Percentiles rank a stretch among this genome's conserved stretches.
Evolutionary conservation across 164 flowering plant genomes (phyloP).

Genomic region (Vitis riparia): DNA sequence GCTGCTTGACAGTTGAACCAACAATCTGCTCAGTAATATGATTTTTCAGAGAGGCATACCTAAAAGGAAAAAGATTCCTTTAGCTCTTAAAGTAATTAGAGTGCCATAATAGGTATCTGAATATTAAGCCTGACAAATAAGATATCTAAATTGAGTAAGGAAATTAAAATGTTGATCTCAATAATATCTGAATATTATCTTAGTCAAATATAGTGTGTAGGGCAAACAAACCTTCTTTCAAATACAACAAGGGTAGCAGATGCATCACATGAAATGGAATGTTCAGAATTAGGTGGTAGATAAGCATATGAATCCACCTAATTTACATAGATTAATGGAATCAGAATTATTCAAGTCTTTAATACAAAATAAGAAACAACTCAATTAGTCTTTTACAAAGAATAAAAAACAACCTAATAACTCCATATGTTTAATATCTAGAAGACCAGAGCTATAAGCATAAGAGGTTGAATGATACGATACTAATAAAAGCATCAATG

Average conservation of each 20-base stretch:
- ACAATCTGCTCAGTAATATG: conserved; percentile 60
- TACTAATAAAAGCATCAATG: not conserved
- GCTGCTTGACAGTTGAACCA: conserved; percentile 79
- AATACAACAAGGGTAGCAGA: conserved; percentile 74
- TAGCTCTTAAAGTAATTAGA: not conserved
- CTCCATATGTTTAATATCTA: too few species aligned
- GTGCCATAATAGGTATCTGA: not conserved
- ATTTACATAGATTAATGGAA: too few species aligned
- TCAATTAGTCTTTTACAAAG: not conserved
- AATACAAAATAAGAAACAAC: too few species aligned
- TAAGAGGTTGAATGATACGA: too few species aligned
- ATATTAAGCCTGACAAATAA: not conserved
- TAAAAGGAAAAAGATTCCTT: conserved; percentile 16
- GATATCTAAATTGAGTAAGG: not conserved
- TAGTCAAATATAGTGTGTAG: not conserved
- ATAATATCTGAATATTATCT: not conserved
- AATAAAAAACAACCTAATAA: not conserved
- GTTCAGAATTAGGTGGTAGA: conserved; percentile 74
- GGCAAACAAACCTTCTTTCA: conserved; percentile 69
- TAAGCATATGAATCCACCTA: conserved; percentile 96
- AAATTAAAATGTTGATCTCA: not conserved
- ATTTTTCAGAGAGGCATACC: conserved; percentile 55
- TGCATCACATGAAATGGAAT: conserved; percentile 52
- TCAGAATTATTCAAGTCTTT: too few species aligned
- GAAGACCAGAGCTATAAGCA: too few species aligned